Evolutionary conservation across 352 stramenopile genomes (phyloP), one percentile per base, ranked within the genome.

Genomic region (Globisporangium nunn): DNA sequence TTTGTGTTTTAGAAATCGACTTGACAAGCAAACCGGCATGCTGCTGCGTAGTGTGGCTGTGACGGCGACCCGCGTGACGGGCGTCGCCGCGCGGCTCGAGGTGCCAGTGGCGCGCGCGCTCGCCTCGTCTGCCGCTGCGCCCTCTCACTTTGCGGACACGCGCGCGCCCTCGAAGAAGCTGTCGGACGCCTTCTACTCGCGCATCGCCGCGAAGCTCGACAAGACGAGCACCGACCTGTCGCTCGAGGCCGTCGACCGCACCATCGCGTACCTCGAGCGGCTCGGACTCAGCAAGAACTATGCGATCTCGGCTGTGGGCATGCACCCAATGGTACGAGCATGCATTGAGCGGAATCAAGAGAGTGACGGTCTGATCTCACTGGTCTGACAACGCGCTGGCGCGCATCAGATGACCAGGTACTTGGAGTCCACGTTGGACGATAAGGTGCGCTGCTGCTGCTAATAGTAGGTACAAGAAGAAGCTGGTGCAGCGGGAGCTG

Each of bases 191-290:
- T 75, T 59, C 41, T 78, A 75, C 52, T 70, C 50, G 37, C 73
- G 73, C 33, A 76, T 83, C 50, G 58, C 51, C 29, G 65, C 68
- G 41, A 83, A 83, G 51, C 56, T 66, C 30, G 50, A 43, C 31
- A 62, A 57, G 39, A 35, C 47, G n/a, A 44, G 55, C n/a, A 2
- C 17, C n/a, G 43, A 15, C 18, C 40, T 68, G n/a, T 64, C 66
- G 4, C 59, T 68, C 40, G 63, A 71, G 33, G 30, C 50, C 6
- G 43, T 78, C 29, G 60, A 72, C 55, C 58, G 62, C 46, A 74
- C 56, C 7, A 43, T 69, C 49, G 41, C 52, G 43, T 80, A 71
- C 60, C 55, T 83, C 17, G 47, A 70, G 54, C 18, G 40, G 3
- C 47, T 67, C 48, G 73, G 73, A 0, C 29, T 80, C 46, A 70